A percentile compares a stretch with the other conserved stretches of the same genome.
These are phyloP conservation scores for Phytophthora podocarpi DNA, from an alignment of 352 stramenopile species.

Conservation along the genomic window DNA sequence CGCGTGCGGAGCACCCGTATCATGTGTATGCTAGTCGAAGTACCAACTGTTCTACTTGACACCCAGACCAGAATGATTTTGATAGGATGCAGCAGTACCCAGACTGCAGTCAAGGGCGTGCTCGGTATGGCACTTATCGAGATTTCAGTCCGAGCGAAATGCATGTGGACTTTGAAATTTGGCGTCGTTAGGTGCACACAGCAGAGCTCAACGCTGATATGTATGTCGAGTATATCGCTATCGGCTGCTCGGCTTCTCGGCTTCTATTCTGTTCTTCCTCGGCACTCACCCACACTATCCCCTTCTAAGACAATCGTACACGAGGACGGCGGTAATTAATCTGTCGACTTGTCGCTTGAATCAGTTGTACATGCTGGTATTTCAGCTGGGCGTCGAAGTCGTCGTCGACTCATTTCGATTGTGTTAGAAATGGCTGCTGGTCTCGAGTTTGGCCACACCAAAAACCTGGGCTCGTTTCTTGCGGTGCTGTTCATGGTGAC, in stretches of 20 bases:
- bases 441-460: constrained; percentile 11
- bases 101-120: constrained; percentile 14
- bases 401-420: constrained; percentile 28
- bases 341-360: too few species aligned
- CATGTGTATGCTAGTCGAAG: constrained; percentile 42
- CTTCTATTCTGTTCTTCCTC: constrained; percentile 43
- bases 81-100: constrained; percentile 19
- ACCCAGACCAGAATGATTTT: constrained; percentile 44
- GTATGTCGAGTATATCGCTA: constrained; percentile 51
- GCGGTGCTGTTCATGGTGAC: constrained; percentile 14
- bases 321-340: too few species aligned
- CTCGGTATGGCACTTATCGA: constrained; percentile 37
- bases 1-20: constrained; percentile 3
- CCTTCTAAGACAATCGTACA: too few species aligned
- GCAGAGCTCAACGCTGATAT: constrained; percentile 41
- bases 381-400: constrained; percentile 31
- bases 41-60: constrained; percentile 48
- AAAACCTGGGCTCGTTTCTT: constrained; percentile 16
- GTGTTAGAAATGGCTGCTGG: constrained; percentile 27
- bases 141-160: constrained; percentile 28
- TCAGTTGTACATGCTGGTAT: constrained; percentile 6
- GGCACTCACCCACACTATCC: constrained; percentile 39
- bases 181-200: constrained; percentile 17
- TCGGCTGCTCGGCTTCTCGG: constrained; percentile 31
- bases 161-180: constrained; percentile 13